A percentile compares a stretch with the other conserved stretches of the same genome.
These are phyloP conservation scores for Raphidocelis subcapitata DNA, from an alignment of 139 green algal genomes.

Conservation along the genomic window DNA sequence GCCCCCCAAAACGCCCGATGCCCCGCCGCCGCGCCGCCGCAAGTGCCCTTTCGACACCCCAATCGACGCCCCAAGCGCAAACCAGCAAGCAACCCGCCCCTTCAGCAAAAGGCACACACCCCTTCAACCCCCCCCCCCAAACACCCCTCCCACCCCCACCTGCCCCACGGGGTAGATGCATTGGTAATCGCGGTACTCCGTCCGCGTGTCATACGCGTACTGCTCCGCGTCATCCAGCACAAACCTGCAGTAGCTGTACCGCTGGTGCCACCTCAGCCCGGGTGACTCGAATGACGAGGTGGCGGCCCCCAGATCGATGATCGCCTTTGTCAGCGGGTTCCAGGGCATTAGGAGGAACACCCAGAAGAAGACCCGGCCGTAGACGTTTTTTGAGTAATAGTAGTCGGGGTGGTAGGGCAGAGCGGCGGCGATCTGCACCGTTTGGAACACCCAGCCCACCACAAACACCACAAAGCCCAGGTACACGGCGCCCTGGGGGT, in stretches of 20 bases:
- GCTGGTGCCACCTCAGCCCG: constrained; percentile 51
- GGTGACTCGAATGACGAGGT: constrained; percentile 20
- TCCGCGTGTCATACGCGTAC: constrained; percentile 29
- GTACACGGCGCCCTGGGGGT: constrained; percentile 62
- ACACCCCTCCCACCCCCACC: not conserved
- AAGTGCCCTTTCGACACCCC: too few relatives aligned
- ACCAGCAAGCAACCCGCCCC: not conserved
- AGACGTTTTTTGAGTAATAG: constrained; percentile 38
- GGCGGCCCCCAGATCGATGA: constrained; percentile 70
- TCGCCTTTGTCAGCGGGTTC: constrained; percentile 77
- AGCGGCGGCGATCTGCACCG: constrained; percentile 48
- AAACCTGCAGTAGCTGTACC: constrained; percentile 58
- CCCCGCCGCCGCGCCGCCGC: too few relatives aligned
- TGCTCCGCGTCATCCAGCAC: constrained; percentile 30
- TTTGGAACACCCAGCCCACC: constrained; percentile 74
- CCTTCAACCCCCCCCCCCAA: too few relatives aligned
- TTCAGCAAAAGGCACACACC: not conserved
- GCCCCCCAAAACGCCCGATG: too few relatives aligned
- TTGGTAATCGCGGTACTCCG: constrained; percentile 59
- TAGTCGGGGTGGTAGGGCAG: constrained; percentile 66
- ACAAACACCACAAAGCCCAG: constrained; percentile 94
- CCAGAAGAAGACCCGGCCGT: constrained; percentile 49
- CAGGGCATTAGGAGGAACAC: constrained; percentile 80
- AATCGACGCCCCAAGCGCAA: not conserved
- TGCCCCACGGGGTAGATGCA: constrained; percentile 69